A percentile compares a stretch with the other conserved stretches of the same genome.
phyloP scores from a whole-genome alignment of 176 grass and related monocot species.

The Zea luxurians region DNA sequence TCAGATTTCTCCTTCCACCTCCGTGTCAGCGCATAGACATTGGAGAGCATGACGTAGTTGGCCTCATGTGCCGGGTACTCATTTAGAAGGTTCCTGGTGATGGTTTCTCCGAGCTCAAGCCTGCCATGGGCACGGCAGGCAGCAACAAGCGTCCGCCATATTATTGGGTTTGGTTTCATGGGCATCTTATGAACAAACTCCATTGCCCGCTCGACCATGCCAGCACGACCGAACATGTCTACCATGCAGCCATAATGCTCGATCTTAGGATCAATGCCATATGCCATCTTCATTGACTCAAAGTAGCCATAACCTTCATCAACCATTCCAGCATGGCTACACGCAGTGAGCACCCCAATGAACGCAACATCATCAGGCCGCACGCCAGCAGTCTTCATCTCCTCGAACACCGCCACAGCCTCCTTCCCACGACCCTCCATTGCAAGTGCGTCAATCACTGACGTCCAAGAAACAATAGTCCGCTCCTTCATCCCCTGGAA shows the following conservation, averaged over 20 bases:
- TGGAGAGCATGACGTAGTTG: constrained; percentile 69
- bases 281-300: constrained; percentile 49
- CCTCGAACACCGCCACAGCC: constrained; percentile 49
- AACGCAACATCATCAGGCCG: constrained; percentile 60
- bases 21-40: constrained; percentile 51
- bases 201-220: constrained; percentile 53
- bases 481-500: constrained; percentile 55
- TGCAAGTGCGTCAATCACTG: constrained; percentile 68
- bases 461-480: constrained; percentile 63
- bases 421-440: constrained; percentile 67
- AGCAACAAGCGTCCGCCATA: constrained; percentile 58
- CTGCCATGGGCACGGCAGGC: constrained; percentile 62
- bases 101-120: constrained; percentile 54
- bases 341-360: constrained; percentile 69
- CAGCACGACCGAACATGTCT: constrained; percentile 66
- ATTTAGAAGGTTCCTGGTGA: constrained; percentile 48
- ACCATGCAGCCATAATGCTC: constrained; percentile 79
- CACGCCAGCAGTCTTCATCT: constrained; percentile 48
- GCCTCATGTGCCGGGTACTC: constrained; percentile 55
- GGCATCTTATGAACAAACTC: constrained; percentile 63
- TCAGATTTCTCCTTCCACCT: constrained; percentile 66
- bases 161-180: constrained; percentile 58
- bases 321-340: constrained; percentile 64
- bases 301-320: constrained; percentile 58
- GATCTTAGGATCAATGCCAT: constrained; percentile 62